Evolutionary conservation across 1,139 yeast genomes (phyloP), one percentile per base, ranked within the genome.

Genomic region (Protomyces pachydermus): DNA sequence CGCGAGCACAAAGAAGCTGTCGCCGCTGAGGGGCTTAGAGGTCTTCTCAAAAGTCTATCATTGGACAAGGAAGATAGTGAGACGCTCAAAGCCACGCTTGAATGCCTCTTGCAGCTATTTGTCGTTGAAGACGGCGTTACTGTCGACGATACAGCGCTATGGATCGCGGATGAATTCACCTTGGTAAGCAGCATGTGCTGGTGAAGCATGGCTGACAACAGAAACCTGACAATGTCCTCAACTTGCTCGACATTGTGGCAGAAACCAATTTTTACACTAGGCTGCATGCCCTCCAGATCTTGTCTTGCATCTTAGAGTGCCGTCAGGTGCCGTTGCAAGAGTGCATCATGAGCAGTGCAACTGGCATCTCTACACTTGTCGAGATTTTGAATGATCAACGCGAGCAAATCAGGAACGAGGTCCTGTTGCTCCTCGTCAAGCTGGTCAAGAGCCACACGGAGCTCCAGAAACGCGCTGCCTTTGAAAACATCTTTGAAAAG

Each of bases 111-210:
- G 65, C 86, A 91, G 54, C 77, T 95, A 61, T 88, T 93, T 69
- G 81, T 93, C 69, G 84, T 85, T 38, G 85, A 82, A 68, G 81
- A 67, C 23, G 65, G 64, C 3, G 68, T 73, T 8, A 73, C 76
- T 37, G 82, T 84, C 16, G 97, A 93, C 72, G 96, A 90, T 71
- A 88, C 95, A 70, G 88, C 97, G 0, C 77, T 91, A 67, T 91
- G 97, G 97, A 87, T 95, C 51, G 91, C 98, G 0, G 98, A 95
- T 75, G 98, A 91, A 70, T 79, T 95, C 70, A 88, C 93, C 1
- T 95, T 89, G 72, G 82, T 70, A 64, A 16, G 70, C 8, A 34
- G n/a, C 39, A 23, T 55, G 8, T 34, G 9, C 8, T 8, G 10
- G 4, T 50, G 12, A 18, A 6, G 18, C 16, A 32, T 38, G 42